Percentiles rank a stretch among this genome's conserved stretches.
Conservation (phyloP, 2,329 filamentous ascomycete genomes). For the Epichloe brachyelytri region DNA sequence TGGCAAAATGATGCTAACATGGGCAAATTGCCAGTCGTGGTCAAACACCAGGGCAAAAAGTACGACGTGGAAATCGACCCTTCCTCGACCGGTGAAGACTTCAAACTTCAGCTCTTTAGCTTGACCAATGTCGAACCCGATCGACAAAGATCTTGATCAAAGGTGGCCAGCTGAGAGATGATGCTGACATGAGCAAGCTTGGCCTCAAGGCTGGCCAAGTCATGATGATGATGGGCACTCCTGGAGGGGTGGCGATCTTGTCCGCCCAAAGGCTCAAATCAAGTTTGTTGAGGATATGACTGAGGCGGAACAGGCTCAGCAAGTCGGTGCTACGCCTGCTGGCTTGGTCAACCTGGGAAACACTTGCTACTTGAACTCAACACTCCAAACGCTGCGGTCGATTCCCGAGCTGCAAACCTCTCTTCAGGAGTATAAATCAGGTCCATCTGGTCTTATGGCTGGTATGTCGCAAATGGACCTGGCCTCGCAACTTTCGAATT, state of each 20-base stretch:
- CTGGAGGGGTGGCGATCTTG: conserved; percentile 50
- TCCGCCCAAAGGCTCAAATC: conserved; percentile 65
- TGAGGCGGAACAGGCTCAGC: conserved; percentile 75
- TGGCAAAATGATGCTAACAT: conserved; percentile 9
- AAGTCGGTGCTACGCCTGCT: conserved; percentile 73
- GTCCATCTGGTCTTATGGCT: conserved; percentile 27
- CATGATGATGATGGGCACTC: conserved; percentile 95
- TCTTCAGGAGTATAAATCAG: conserved; percentile 44
- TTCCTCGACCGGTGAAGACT: conserved; percentile 71
- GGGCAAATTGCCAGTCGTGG: conserved; percentile 42
- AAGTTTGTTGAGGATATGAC: conserved; percentile 98
- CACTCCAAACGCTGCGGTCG: conserved; percentile 75
- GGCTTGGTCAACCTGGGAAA: conserved; percentile 90
- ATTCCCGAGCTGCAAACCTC: conserved; percentile 85
- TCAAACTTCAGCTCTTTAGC: conserved; percentile 93
- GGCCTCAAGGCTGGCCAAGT: conserved; percentile 74
- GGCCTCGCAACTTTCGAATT: conserved; percentile 61
- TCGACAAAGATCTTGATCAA: conserved; percentile 89
- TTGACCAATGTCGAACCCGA: conserved; percentile 93
- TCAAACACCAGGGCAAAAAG: conserved; percentile 93
- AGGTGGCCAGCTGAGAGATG: conserved; percentile 89
- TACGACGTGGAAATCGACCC: conserved; percentile 89
- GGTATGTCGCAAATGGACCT: conserved; percentile 48
- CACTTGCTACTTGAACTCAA: conserved; percentile 97
- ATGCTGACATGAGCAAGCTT: conserved; percentile 72